Evolutionary conservation across 2,329 filamentous ascomycete genomes (phyloP), one percentile per base, ranked within the genome.

Genomic region (Fusarium citri): DNA sequence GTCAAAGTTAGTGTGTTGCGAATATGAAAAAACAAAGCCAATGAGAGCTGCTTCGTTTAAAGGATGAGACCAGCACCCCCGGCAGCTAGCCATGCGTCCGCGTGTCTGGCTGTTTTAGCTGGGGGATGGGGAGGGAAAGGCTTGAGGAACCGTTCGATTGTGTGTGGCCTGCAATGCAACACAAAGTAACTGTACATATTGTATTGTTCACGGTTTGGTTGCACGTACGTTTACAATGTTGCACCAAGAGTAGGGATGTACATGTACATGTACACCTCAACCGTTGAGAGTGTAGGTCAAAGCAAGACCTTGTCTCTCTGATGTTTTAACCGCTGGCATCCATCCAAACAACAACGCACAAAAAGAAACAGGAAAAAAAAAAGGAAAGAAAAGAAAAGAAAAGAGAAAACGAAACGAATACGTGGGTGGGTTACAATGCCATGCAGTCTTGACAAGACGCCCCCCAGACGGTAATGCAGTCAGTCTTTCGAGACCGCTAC

Each of bases 21-120:
- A 54, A 28, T 23, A 45, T 34, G 14, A 49, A 49, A 14, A 26
- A 41, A 55, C 30, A 48, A 51, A 49, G 26, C 66, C 66, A 69
- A 69, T 69, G 43, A 51, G 43, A 54, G 34, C 31, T 46, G 18
- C 23, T 42, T 30, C 28, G 59, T 47, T 71, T 68, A 42, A 40
- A 34, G 46, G 49, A 47, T 37, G 50, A 55, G 54, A 56, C 34
- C 34, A 37, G 22, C 55, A 5, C 23, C 49, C 31, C 31, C 67
- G 67, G 68, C 68, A 71, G 57, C 64, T 68, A 71, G 59, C 22
- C 42, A 53, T 71, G 68, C 68, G 49, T 71, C 67, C 67, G 67
- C 60, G 60, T 56, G 60, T 63, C 58, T 63, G 60, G 47, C 47
- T 63, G 43, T 49, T 50, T 59, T 59, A 62, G 59, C 48, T 63